Conservation (phyloP, 129 eudicot species). For the Deinandra increscens region DNA sequence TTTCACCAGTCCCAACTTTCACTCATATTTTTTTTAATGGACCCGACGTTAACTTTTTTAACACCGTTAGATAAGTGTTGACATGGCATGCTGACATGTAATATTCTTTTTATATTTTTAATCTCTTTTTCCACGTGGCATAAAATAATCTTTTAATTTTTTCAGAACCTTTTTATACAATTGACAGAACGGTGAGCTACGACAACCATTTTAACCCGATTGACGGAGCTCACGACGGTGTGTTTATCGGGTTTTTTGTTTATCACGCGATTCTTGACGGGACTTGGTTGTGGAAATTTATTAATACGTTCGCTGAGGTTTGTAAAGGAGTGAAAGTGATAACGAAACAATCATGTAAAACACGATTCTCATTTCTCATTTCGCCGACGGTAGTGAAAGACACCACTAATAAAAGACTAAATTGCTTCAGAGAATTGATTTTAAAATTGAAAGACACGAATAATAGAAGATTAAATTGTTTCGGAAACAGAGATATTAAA, state of each 20-base stretch:
- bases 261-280: slow-evolving; percentile 86
- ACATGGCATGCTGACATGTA: too few relatives aligned
- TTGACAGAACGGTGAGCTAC: slow-evolving; percentile 57
- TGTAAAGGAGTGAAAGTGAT: slow-evolving; percentile 45
- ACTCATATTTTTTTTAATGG: too few relatives aligned
- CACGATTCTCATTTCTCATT: slow-evolving; percentile 53
- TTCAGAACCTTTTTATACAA: too few relatives aligned
- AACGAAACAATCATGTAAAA: slow-evolving; percentile 41
- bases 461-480: slow-evolving; percentile 16
- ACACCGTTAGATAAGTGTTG: too few relatives aligned
- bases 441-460: slow-evolving; percentile 49
- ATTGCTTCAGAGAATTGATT: slow-evolving; percentile 58
- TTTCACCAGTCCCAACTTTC: too few relatives aligned
- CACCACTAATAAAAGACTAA: too few relatives aligned
- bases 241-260: slow-evolving; percentile 68
- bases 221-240: slow-evolving; percentile 63
- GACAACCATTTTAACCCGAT: slow-evolving; percentile 68
- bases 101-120: too few relatives aligned
- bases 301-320: slow-evolving; percentile 66
- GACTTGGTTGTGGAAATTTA: slow-evolving; percentile 76
- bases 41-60: too few relatives aligned
- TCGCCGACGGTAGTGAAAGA: slow-evolving; percentile 62
- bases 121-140: too few relatives aligned
- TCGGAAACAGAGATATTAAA: slow-evolving; percentile 39
- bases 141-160: too few relatives aligned